Base-by-base conservation (phyloP, 495 filamentous ascomycete species). In the Trichoderma reesei region DNA sequence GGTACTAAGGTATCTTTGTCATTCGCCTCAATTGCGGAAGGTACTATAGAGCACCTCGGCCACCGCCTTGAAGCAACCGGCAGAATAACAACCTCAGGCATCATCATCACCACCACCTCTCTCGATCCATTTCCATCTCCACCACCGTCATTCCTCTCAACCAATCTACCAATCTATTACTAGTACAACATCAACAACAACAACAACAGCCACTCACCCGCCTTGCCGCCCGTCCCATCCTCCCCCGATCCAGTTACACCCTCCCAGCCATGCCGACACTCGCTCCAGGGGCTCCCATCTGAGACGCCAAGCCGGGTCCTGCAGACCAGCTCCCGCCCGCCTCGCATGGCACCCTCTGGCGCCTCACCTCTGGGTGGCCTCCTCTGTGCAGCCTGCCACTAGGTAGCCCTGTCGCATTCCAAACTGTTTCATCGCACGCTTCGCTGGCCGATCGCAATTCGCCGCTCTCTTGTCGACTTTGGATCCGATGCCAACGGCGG, bases 401-500 rank as follows among this genome's bases (percentile, higher is more conserved):
- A 13, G 9, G 6, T n/a, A 13, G 8, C 14, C 26, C 31, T 34
- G 13, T 9, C 34, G 9, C 31, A 34, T 31, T 34, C 31, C 31
- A 26, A 20, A 33, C 51, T 34, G 6, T 10, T 34, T 56, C 11
- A 18, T 18, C n/a, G 44, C 44, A 48, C 16, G 5, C n/a, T 34
- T 56, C 51, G 51, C 51, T 34, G 51, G 51, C 31, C 51, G 51
- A 56, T 56, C 51, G 14, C 51, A 56, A 56, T 56, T 34, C 51
- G 31, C 51, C 31, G 5, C 13, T 16, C 13, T 16, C 26, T 56
- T 56, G 26, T 26, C 26, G 26, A 26, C 1, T 26, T 26, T 26
- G 26, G 26, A 26, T 26, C 26, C 26, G 26, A 26, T 26, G 26
- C 34, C 18, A 26, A 56, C 51, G 51, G 51, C 26, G 20, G 7